Percentiles rank a stretch among this genome's conserved stretches.
Conservation (phyloP, 2,329 filamentous ascomycete species). For the Sporothrix dimorphospora region DNA sequence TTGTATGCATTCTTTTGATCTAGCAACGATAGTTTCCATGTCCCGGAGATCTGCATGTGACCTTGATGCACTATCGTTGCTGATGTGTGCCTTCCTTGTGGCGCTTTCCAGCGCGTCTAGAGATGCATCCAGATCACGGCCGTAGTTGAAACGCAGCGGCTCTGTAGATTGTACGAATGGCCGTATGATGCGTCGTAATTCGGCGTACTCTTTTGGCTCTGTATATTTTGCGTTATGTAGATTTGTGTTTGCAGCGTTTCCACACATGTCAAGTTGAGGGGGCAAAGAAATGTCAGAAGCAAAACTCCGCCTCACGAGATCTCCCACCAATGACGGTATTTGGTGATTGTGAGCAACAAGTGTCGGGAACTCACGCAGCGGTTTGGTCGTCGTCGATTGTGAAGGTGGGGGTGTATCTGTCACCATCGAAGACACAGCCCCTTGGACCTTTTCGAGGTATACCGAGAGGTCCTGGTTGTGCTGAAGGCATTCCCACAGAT, state of each 20-base stretch:
- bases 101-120: slow-evolving; percentile 27
- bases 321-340: background rate
- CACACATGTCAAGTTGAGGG: background rate
- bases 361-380: background rate
- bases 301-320: background rate
- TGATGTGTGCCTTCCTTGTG: background rate
- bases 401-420: background rate
- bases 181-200: slow-evolving; percentile 42
- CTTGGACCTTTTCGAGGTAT: slow-evolving; percentile 51
- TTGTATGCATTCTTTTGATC: background rate
- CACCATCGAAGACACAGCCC: background rate
- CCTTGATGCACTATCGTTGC: background rate
- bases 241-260: background rate
- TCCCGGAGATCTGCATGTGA: background rate
- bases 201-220: slow-evolving; percentile 14
- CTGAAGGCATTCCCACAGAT: slow-evolving; percentile 54
- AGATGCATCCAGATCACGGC: slow-evolving; percentile 36
- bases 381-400: background rate
- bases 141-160: slow-evolving; percentile 29
- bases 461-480: slow-evolving; percentile 51
- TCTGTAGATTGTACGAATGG: slow-evolving; percentile 36
- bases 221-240: background rate
- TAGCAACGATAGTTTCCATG: background rate
- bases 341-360: background rate
- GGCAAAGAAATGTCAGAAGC: background rate